phyloP scores from a whole-genome alignment of 495 filamentous ascomycete species.

The Aspergillus asperescens region DNA sequence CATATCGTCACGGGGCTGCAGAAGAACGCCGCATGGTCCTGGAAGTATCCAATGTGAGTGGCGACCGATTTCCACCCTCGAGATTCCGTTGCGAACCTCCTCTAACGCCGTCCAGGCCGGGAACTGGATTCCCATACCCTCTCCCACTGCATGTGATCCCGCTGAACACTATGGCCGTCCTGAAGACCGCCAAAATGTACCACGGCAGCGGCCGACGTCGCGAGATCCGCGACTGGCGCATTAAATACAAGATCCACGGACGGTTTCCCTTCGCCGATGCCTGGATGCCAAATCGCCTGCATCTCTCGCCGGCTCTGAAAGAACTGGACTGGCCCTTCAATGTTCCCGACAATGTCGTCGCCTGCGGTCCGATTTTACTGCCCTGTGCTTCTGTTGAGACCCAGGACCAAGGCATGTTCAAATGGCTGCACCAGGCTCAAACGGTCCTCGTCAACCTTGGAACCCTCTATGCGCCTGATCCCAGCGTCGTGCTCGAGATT shows the following conservation, averaged over 20 bases:
- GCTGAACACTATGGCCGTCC: constrained; percentile 30
- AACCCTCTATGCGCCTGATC: constrained; percentile 34
- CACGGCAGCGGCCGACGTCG: constrained; percentile 23
- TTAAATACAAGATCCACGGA: constrained; percentile 23
- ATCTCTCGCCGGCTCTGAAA: constrained; percentile 34
- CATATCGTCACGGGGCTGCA: constrained; percentile 41
- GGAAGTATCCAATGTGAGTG: constrained; percentile 44
- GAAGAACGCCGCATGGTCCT: constrained; percentile 28
- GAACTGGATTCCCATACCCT: constrained; percentile 45
- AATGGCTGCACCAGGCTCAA: constrained; percentile 41
- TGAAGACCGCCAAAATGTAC: constrained; percentile 30
- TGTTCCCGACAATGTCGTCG: constrained; percentile 39
- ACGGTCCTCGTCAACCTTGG: constrained; percentile 50
- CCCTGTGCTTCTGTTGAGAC: constrained; percentile 29
- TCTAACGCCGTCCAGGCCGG: constrained; percentile 24
- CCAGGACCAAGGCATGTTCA: constrained; percentile 36
- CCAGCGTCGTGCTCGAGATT: constrained; percentile 31
- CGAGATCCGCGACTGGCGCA: constrained; percentile 23
- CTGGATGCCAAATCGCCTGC: constrained; percentile 32
- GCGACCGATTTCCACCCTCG: background rate
- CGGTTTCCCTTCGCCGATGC: constrained; percentile 30
- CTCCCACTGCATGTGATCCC: constrained; percentile 39
- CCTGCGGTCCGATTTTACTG: constrained; percentile 44
- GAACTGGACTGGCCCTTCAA: constrained; percentile 43
- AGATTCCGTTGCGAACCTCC: background rate